These are phyloP conservation scores for Plasmodium ovale DNA, from an alignment of 169 alveolate species.

Conservation along the genomic window DNA sequence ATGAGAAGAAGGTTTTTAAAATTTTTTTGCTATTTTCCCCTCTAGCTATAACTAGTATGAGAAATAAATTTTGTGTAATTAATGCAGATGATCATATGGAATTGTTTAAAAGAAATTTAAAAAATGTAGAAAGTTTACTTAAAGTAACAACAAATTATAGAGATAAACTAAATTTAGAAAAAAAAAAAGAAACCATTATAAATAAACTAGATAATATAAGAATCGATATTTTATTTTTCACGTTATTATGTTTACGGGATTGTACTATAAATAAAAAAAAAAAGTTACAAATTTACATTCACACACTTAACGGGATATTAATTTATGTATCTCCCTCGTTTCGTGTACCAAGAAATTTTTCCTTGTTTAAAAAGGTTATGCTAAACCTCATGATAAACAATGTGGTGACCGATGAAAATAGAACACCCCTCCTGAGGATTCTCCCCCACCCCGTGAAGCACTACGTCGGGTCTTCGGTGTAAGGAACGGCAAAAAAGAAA, in stretches of 20 bases:
- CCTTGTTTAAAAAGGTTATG: conserved; percentile 85
- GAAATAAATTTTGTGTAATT: conserved; percentile 40
- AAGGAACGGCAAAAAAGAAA: conserved; percentile 1
- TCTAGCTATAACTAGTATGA: conserved; percentile 58
- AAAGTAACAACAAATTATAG: conserved; percentile 11
- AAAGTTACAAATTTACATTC: conserved; percentile 78
- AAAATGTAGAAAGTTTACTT: neutral
- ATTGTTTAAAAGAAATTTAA: conserved; percentile 23
- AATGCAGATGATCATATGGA: conserved; percentile 74
- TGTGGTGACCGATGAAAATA: conserved; percentile 14
- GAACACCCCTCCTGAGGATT: conserved; percentile 16
- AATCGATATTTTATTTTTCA: conserved; percentile 78
- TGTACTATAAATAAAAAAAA: conserved; percentile 83
- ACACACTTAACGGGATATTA: conserved; percentile 77
- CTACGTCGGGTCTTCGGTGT: conserved; percentile 47
- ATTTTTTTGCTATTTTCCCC: conserved; percentile 48
- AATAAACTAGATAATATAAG: conserved; percentile 45
- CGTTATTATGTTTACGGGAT: conserved; percentile 82
- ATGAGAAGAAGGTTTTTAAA: conserved; percentile 9
- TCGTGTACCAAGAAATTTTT: conserved; percentile 85
- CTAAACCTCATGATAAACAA: conserved; percentile 9
- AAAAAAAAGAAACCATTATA: conserved; percentile 23
- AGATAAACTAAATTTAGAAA: conserved; percentile 12
- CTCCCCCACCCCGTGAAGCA: conserved; percentile 6
- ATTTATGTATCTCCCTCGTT: conserved; percentile 79